A percentile compares a stretch with the other conserved stretches of the same genome.
These are phyloP conservation scores for Alternaria sp. DNA, from an alignment of 2,329 filamentous ascomycete species.

Conservation along the genomic window DNA sequence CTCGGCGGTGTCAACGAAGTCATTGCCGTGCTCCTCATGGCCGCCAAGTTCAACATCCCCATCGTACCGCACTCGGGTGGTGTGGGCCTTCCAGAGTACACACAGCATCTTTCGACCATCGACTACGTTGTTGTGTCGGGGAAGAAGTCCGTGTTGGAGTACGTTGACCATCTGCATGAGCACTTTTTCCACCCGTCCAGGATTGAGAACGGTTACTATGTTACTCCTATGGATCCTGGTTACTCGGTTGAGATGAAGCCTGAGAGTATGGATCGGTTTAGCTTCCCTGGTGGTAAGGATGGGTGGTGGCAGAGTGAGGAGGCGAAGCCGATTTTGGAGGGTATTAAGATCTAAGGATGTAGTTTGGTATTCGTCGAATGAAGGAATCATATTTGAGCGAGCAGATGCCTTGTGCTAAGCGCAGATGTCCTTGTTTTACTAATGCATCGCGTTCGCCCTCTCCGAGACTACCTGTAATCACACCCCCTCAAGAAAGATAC, in stretches of 20 bases:
- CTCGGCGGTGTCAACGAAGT: conserved; percentile 92
- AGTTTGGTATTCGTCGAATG: background rate
- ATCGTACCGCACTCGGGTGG: conserved; percentile 90
- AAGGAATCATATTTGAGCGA: background rate
- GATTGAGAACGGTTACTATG: conserved; percentile 86
- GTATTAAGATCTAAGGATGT: conserved; percentile 49
- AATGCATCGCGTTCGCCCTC: background rate
- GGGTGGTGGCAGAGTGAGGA: conserved; percentile 87
- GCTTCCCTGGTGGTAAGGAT: conserved; percentile 76
- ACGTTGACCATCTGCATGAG: conserved; percentile 92
- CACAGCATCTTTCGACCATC: conserved; percentile 88
- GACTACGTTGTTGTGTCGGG: conserved; percentile 89
- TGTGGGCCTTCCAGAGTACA: conserved; percentile 91
- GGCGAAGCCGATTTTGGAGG: conserved; percentile 75
- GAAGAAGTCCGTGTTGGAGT: conserved; percentile 83
- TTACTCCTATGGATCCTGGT: conserved; percentile 80
- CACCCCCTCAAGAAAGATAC: background rate
- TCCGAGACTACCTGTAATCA: background rate
- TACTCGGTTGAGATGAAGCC: conserved; percentile 95
- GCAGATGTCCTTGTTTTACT: background rate
- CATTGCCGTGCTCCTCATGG: conserved; percentile 85
- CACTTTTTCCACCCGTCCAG: conserved; percentile 84
- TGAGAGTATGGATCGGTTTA: conserved; percentile 80
- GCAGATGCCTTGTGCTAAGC: background rate
- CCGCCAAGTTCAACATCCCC: conserved; percentile 77